phyloP scores from a whole-genome alignment of 1,284 basidiomycete genomes.

The Moesziomyces aphidis region DNA sequence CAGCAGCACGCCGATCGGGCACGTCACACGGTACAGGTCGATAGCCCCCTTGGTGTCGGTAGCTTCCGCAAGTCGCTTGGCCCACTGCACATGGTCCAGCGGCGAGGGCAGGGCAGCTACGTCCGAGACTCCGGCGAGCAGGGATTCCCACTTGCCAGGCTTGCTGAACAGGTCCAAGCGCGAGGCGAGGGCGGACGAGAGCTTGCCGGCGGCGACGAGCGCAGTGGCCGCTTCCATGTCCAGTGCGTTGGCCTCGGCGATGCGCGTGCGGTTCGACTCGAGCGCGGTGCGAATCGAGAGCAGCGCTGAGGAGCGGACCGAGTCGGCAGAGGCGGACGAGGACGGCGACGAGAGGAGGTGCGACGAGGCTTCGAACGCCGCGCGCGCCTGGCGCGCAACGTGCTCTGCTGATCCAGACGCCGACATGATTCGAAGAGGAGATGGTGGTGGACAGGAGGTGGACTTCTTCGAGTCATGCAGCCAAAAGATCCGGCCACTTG shows the following conservation, averaged over 20 bases:
- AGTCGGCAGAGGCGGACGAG: conserved; percentile 40
- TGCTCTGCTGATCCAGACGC: conserved; percentile 5
- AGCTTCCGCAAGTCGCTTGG: conserved; percentile 78
- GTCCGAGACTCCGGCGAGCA: conserved; percentile 89
- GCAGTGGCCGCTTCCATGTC: conserved; percentile 72
- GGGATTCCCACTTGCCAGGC: conserved; percentile 91
- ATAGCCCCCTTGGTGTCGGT: conserved; percentile 73
- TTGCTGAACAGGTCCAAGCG: conserved; percentile 83
- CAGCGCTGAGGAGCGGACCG: conserved; percentile 43
- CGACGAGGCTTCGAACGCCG: conserved; percentile 38
- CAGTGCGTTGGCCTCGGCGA: conserved; percentile 52
- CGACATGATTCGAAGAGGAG: background rate
- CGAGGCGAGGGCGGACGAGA: conserved; percentile 83
- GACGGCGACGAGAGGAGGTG: conserved; percentile 31
- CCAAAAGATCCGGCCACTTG: conserved; percentile 9
- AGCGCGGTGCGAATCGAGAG: conserved; percentile 49
- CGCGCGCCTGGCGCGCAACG: conserved; percentile 44
- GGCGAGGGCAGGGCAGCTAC: conserved; percentile 88
- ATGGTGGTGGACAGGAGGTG: background rate
- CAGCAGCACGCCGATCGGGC: conserved; percentile 94
- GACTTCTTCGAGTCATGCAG: too few relatives aligned
- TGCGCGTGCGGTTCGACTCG: conserved; percentile 40
- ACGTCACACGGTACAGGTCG: conserved; percentile 92
- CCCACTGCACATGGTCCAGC: conserved; percentile 86
- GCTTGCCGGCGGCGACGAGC: conserved; percentile 83